Evolutionary conservation across 2,329 filamentous ascomycete genomes (phyloP), one percentile per base, ranked within the genome.

Genomic region (Torrubiellomyces zombiae): DNA sequence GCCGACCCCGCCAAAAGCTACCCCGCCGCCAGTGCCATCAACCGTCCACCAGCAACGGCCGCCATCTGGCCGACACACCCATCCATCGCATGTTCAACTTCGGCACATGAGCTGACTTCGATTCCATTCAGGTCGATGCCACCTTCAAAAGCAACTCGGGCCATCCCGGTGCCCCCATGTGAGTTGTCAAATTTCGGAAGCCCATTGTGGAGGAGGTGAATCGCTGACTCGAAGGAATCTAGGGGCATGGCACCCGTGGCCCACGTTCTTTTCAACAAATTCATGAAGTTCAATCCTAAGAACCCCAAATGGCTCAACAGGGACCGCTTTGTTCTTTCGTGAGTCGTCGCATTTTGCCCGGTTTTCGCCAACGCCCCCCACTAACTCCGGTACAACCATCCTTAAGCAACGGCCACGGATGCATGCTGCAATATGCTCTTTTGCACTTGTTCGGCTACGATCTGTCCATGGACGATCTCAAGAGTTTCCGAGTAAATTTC

Each of bases 251-350:
- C 89, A 48, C 86, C 89, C 35, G 74, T 85, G 48, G 76, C 89
- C 56, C 89, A 95, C 68, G 82, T 95, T 47, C 73, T 98, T 38
- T 98, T 81, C 66, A 92, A 93, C 73, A 91, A 89, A 59, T 91
- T 94, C 69, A 82, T 98, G 82, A 91, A 63, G 55, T 98, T 94
- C 72, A 98, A 95, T 76, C 89, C 89, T 47, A 91, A 94, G 76
- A 94, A 93, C 72, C 81, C 89, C 44, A 67, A 82, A 38, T 98
- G 85, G 85, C 48, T 89, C 45, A 95, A 95, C 73, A 77, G 89
- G 50, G 89, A 98, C 61, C 79, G 89, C 56, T 98, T 98, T 51
- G 83, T 98, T 35, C 83, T 98, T 53, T 98, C 89, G 85, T 94
- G 71, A 70, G 85, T 77, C 16, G 14, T 28, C 14, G 18, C 21